These are phyloP conservation scores for Fomitopsis serialis DNA, from an alignment of 768 basidiomycete genomes.

Conservation along the genomic window DNA sequence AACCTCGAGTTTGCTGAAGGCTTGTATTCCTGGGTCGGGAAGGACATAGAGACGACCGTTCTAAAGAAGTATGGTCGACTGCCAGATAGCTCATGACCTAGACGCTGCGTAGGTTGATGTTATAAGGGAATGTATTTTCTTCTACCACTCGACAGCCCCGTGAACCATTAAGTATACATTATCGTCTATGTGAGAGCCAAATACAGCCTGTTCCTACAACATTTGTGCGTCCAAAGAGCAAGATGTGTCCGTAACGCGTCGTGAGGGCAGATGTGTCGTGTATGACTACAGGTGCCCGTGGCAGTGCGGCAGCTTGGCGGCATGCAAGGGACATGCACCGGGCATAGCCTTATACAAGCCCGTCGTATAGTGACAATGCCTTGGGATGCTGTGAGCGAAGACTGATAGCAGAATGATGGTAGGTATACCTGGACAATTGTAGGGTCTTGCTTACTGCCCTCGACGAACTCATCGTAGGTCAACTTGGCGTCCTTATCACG, in stretches of 20 bases:
- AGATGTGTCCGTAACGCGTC: not conserved
- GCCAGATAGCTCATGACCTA: not conserved
- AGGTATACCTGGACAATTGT: slow-evolving; percentile 89
- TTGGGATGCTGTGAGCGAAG: slow-evolving; percentile 27
- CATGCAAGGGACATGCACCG: too few species aligned
- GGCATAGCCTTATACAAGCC: slow-evolving; percentile 54
- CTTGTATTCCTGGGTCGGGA: slow-evolving; percentile 76
- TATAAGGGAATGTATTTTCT: too few species aligned
- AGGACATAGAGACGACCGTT: slow-evolving; percentile 74
- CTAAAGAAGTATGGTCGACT: slow-evolving; percentile 62
- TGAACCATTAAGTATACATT: not conserved
- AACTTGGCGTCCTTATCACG: slow-evolving; percentile 88
- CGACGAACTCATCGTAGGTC: slow-evolving; percentile 96
- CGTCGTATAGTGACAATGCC: slow-evolving; percentile 95
- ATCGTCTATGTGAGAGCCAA: not conserved
- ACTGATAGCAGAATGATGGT: slow-evolving; percentile 2
- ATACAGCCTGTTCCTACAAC: not conserved
- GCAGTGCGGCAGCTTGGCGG: too few species aligned
- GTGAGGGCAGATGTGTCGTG: too few species aligned
- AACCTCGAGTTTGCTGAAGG: slow-evolving; percentile 91
- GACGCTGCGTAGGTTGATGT: not conserved
- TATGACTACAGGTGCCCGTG: too few species aligned
- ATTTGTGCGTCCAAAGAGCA: not conserved
- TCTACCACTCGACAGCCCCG: too few species aligned
- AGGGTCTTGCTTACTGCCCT: slow-evolving; percentile 97